These are phyloP conservation scores for Acaromyces ingoldii DNA, from an alignment of 1,284 basidiomycete genomes.

Conservation along the genomic window DNA sequence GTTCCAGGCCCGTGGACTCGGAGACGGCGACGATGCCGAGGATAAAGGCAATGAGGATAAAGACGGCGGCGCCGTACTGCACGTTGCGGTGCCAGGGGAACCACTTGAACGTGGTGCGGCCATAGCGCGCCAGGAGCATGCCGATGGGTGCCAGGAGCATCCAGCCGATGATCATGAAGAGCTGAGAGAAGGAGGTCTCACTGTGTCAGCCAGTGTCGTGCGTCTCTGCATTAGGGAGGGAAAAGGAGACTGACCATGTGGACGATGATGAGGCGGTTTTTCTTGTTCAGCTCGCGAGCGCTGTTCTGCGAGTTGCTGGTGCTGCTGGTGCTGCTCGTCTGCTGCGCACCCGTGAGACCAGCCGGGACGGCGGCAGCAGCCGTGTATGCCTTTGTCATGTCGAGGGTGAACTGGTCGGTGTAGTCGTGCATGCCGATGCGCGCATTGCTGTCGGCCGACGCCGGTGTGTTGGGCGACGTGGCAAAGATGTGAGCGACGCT, in stretches of 20 bases:
- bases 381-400: constrained; percentile 32
- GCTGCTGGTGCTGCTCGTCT: constrained; percentile 10
- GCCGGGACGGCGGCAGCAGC: constrained; percentile 9
- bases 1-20: constrained; percentile 42
- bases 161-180: constrained; percentile 56
- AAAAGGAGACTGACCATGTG: constrained; percentile 7
- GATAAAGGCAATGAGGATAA: constrained; percentile 13
- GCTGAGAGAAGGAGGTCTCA: constrained; percentile 8
- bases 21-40: constrained; percentile 60
- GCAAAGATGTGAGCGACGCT: constrained; percentile 29
- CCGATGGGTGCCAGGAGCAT: constrained; percentile 62
- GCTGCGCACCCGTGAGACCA: not conserved
- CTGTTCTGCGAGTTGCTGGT: constrained; percentile 9
- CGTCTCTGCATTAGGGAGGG: not conserved
- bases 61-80: constrained; percentile 55
- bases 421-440: constrained; percentile 20
- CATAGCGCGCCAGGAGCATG: constrained; percentile 60
- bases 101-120: constrained; percentile 61
- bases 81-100: constrained; percentile 59
- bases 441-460: constrained; percentile 11
- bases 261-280: not conserved
- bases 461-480: constrained; percentile 17
- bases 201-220: not conserved
- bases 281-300: not conserved
- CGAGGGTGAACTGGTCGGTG: constrained; percentile 22